phyloP scores from a whole-genome alignment of 108 stramenopile genomes.

The Schizochytrium sp. region DNA sequence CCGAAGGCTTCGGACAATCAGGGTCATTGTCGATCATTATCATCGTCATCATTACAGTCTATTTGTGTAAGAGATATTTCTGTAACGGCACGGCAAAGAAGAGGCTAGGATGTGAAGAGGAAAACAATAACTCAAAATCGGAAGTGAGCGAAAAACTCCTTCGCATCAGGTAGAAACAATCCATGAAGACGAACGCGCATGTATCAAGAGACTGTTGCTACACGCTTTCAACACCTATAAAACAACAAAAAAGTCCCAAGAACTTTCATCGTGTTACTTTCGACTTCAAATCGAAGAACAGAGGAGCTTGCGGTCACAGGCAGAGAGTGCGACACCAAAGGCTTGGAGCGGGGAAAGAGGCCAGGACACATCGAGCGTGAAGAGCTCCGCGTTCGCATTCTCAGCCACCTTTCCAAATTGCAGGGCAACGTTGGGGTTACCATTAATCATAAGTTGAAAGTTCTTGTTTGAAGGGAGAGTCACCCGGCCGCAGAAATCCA shows the following conservation, averaged over 20 bases:
- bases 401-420: slow-evolving; percentile 78
- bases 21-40: too few relatives aligned
- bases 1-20: too few relatives aligned
- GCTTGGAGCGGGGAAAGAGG: slow-evolving; percentile 90
- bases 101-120: too few relatives aligned
- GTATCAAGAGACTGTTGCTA: background rate
- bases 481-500: slow-evolving; percentile 90
- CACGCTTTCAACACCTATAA: background rate
- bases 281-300: slow-evolving; percentile 77
- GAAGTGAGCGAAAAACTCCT: too few relatives aligned
- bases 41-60: too few relatives aligned
- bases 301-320: slow-evolving; percentile 90
- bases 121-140: too few relatives aligned
- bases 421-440: slow-evolving; percentile 70
- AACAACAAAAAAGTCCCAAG: background rate
- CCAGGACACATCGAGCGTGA: slow-evolving; percentile 81
- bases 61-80: too few relatives aligned
- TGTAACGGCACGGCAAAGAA: too few relatives aligned
- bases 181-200: background rate
- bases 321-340: slow-evolving; percentile 84
- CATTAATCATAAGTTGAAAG: slow-evolving; percentile 86
- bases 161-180: too few relatives aligned
- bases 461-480: slow-evolving; percentile 91
- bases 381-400: slow-evolving; percentile 76
- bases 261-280: background rate